phyloP scores from a whole-genome alignment of 768 basidiomycete species.

The Steccherinum ochraceum region DNA sequence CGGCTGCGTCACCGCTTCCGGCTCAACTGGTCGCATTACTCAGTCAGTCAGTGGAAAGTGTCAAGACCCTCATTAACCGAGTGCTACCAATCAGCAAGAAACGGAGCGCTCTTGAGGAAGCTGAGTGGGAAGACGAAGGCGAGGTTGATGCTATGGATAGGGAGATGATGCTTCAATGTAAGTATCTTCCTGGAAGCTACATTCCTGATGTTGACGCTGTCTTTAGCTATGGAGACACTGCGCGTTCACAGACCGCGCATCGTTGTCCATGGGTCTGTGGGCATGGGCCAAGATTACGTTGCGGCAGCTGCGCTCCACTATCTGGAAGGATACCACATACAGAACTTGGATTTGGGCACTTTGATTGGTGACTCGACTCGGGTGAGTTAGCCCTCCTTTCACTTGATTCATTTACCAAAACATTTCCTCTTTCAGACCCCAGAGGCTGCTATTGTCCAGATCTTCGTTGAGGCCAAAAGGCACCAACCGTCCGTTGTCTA shows the following conservation, averaged over 20 bases:
- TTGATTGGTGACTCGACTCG: constrained; percentile 85
- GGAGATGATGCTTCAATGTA: constrained; percentile 85
- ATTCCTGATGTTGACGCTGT: constrained; percentile 9
- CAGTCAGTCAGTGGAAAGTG: constrained; percentile 55
- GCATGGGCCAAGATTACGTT: constrained; percentile 90
- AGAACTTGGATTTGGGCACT: constrained; percentile 86
- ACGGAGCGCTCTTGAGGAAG: constrained; percentile 85
- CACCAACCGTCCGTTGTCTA: constrained; percentile 96
- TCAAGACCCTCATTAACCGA: constrained; percentile 64
- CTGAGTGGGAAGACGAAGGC: constrained; percentile 82
- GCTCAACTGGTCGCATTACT: constrained; percentile 79
- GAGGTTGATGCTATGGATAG: constrained; percentile 83
- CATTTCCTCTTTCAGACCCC: constrained; percentile 48
- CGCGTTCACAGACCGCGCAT: constrained; percentile 88
- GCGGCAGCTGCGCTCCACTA: constrained; percentile 90
- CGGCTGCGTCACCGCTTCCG: constrained; percentile 80
- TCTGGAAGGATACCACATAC: constrained; percentile 92
- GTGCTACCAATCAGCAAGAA: constrained; percentile 80
- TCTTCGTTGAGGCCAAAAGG: constrained; percentile 95
- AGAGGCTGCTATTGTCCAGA: constrained; percentile 90
- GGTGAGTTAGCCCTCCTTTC: constrained; percentile 39
- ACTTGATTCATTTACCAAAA: neutral
- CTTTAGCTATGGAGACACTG: constrained; percentile 81
- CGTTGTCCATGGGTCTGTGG: constrained; percentile 67
- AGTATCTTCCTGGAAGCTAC: constrained; percentile 19